These are phyloP conservation scores for Leptographium galeiforme DNA, from an alignment of 2,329 filamentous ascomycete genomes.

Conservation along the genomic window DNA sequence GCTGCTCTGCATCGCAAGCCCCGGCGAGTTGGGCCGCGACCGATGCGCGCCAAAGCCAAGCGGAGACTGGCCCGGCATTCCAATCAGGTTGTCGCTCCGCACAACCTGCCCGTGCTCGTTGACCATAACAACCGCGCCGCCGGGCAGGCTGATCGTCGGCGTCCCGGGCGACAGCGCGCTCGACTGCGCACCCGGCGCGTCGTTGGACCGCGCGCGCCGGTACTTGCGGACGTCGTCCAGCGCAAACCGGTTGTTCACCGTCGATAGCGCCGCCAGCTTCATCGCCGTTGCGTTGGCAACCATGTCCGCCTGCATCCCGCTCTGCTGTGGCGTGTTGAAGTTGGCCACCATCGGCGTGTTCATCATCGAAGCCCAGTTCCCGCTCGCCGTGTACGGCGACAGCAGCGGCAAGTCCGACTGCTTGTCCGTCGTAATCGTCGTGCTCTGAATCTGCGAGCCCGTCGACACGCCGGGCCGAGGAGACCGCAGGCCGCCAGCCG, in stretches of 20 bases:
- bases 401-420: conserved; percentile 67
- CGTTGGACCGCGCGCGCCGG: conserved; percentile 78
- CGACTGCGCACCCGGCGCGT: conserved; percentile 50
- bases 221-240: conserved; percentile 96
- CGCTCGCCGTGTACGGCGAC: conserved; percentile 71
- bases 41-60: conserved; percentile 51
- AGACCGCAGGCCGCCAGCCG: conserved; percentile 61
- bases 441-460: conserved; percentile 65
- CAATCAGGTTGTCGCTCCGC: conserved; percentile 71
- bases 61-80: conserved; percentile 49
- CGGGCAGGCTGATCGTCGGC: conserved; percentile 48
- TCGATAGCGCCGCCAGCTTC: conserved; percentile 93
- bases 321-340: conserved; percentile 50
- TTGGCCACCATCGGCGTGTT: conserved; percentile 92
- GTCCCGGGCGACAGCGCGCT: conserved; percentile 53
- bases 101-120: conserved; percentile 85
- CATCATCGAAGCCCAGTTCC: conserved; percentile 97
- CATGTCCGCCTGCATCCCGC: conserved; percentile 73
- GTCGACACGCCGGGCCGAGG: conserved; percentile 58
- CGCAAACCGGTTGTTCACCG: conserved; percentile 95
- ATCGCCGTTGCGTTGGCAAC: conserved; percentile 97
- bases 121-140: conserved; percentile 74
- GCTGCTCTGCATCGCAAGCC: conserved; percentile 61
- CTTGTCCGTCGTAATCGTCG: conserved; percentile 64
- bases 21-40: conserved; percentile 81